Conservation (phyloP, 2,329 filamentous ascomycete species). For the Canariomyces notabilis region DNA sequence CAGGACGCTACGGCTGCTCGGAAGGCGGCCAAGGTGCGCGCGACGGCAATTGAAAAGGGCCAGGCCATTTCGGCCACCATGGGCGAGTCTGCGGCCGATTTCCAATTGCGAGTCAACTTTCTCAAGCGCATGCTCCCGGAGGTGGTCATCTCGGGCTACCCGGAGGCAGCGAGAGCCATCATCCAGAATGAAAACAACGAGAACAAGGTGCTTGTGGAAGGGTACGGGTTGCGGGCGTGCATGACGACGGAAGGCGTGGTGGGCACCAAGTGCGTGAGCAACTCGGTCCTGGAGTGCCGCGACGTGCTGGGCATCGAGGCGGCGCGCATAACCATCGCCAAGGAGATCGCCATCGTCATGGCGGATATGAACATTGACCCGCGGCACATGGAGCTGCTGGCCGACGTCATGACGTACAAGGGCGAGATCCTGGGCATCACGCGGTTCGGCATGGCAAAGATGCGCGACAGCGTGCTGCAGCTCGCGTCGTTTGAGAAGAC, state of each 20-base stretch:
- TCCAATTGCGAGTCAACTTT: constrained; percentile 75
- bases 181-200: constrained; percentile 68
- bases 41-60: constrained; percentile 37
- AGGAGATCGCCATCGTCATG: constrained; percentile 88
- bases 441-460: constrained; percentile 91
- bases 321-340: constrained; percentile 79
- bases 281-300: constrained; percentile 84
- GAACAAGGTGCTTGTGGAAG: constrained; percentile 80
- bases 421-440: constrained; percentile 96
- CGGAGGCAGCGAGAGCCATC: constrained; percentile 78
- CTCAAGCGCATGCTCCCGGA: constrained; percentile 75
- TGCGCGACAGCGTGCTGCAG: constrained; percentile 89
- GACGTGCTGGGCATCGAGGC: constrained; percentile 93
- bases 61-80: constrained; percentile 30
- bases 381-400: constrained; percentile 93
- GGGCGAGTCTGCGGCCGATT: constrained; percentile 54
- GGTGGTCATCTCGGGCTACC: constrained; percentile 86
- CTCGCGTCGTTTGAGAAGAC: constrained; percentile 97
- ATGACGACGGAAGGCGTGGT: constrained; percentile 93
- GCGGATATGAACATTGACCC: constrained; percentile 92
- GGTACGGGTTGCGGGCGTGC: constrained; percentile 82
- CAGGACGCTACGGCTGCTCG: constrained; percentile 46
- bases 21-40: constrained; percentile 43
- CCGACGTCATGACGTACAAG: constrained; percentile 99
- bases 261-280: constrained; percentile 67